Evolutionary conservation across 495 filamentous ascomycete species (phyloP).

Genomic region (Xylona heveae): DNA sequence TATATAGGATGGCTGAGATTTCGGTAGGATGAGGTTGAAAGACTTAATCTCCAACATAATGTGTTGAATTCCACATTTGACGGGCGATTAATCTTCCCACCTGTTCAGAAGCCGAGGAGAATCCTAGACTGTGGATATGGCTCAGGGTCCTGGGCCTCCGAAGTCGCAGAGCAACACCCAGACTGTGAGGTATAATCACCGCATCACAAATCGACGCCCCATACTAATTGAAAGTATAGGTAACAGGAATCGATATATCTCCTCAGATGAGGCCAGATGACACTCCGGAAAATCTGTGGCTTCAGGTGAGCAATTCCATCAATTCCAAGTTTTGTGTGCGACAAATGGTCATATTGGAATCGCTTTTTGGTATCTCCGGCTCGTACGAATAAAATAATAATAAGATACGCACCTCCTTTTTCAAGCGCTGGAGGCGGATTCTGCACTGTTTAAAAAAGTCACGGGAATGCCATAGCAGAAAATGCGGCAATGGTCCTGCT

Average conservation of each 20-base stretch:
- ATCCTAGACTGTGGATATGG: conserved; percentile 67
- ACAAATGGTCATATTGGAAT: no score
- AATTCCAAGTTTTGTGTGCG: no score
- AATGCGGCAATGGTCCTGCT: neutral
- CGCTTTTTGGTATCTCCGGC: no score
- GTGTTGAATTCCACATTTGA: conserved; percentile 59
- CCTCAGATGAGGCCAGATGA: conserved; percentile 53
- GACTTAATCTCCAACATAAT: conserved; percentile 46
- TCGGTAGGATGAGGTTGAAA: conserved; percentile 55
- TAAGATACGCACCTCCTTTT: no score
- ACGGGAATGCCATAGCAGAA: neutral
- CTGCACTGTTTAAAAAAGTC: no score
- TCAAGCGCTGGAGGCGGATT: no score
- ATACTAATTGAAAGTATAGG: conserved; percentile 23
- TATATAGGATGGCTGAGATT: neutral
- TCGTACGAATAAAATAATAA: no score
- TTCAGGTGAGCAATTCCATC: no score
- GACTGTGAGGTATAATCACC: conserved; percentile 44
- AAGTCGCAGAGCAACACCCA: conserved; percentile 43
- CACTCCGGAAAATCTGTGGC: conserved; percentile 43
- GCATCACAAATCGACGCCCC: conserved; percentile 2
- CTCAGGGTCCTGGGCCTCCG: conserved; percentile 36
- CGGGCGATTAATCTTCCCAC: conserved; percentile 57
- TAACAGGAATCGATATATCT: conserved; percentile 62
- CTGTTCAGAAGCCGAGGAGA: conserved; percentile 36